Base-by-base conservation (phyloP, 176 grass and related monocot species). In the Oryza officinalis region DNA sequence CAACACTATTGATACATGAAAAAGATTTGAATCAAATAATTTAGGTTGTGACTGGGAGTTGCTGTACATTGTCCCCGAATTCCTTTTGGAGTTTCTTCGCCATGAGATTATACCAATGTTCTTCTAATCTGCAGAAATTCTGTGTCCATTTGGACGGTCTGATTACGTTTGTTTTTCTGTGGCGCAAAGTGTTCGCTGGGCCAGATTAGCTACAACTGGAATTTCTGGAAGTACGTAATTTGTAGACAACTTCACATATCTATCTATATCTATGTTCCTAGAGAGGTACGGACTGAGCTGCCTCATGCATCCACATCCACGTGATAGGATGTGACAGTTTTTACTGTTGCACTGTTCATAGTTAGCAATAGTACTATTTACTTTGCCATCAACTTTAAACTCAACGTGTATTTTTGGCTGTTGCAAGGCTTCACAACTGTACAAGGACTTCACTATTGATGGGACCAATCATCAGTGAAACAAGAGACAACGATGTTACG, bases 1-100 rank as follows among this genome's bases (percentile, higher is more conserved):
- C 49, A 84, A 83, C 73, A 89, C 74, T 64, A 25, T 60, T 67
- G 70, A 75, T 87, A 87, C 33, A 20, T 69, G 33, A 81, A 83
- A 82, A 43, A 78, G n/a, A 78, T 72, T 74, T 22, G 28, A 72
- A 61, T 75, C 44, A 59, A 78, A 71, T 20, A 15, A n/a, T 67
- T 45, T 63, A 46, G 30, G 31, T 43, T 76, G 71, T 81, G 67
- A 50, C 30, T 22, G 63, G 7, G 4, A 32, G 17, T 30, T 27
- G n/a, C 4, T 72, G 63, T 50, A 9, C 10, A 1, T 54, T 81
- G 45, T 76, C 38, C 28, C 8, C 40, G 38, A 33, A 35, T 83
- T 83, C 13, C 12, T 8, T 50, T 75, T 26, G 40, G 38, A 49
- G 31, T 31, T 52, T 52, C 27, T 59, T 63, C 10, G 25, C 2